Percentiles rank a stretch among this genome's conserved stretches.
Conservation (phyloP, 257 asterid genomes). For the Gentiana dahurica region DNA sequence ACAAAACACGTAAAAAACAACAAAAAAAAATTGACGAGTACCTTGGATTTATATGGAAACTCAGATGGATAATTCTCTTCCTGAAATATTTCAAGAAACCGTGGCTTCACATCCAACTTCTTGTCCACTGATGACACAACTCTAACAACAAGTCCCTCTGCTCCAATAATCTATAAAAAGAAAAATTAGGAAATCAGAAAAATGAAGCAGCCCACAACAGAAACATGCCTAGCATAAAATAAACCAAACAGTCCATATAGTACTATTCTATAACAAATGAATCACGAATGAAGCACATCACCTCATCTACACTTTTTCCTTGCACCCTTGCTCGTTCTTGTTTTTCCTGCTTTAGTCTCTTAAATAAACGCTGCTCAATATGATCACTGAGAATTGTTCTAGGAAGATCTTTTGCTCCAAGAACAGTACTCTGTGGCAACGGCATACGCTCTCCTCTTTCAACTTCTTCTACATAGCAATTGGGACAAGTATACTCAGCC, state of each 20-base stretch:
- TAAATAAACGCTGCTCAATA: constrained; percentile 70
- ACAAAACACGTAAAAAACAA: too few species aligned
- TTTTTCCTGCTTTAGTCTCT: constrained; percentile 72
- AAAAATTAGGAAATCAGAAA: neutral
- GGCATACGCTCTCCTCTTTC: constrained; percentile 94
- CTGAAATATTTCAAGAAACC: constrained; percentile 82
- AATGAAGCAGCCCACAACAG: neutral
- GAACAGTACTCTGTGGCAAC: constrained; percentile 89
- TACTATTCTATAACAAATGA: neutral
- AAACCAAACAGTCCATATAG: neutral
- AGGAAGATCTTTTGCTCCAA: constrained; percentile 97
- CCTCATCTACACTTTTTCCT: constrained; percentile 85
- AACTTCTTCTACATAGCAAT: constrained; percentile 78
- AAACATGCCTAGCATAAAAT: neutral
- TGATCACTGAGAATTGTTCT: constrained; percentile 88
- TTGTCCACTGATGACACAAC: constrained; percentile 98
- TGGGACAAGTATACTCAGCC: constrained; percentile 99
- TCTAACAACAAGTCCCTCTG: constrained; percentile 89
- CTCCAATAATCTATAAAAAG: constrained; percentile 72
- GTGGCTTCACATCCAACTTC: constrained; percentile 89
- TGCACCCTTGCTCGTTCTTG: constrained; percentile 72
- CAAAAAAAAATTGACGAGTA: constrained; percentile 3
- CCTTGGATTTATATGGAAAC: constrained; percentile 91
- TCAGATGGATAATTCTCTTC: constrained; percentile 85
- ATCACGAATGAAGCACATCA: constrained; percentile 19